Percentiles rank a stretch among this genome's conserved stretches.
Evolutionary conservation across 768 basidiomycete genomes (phyloP).

Genomic region (Porphyrellus cyaneotinctus): DNA sequence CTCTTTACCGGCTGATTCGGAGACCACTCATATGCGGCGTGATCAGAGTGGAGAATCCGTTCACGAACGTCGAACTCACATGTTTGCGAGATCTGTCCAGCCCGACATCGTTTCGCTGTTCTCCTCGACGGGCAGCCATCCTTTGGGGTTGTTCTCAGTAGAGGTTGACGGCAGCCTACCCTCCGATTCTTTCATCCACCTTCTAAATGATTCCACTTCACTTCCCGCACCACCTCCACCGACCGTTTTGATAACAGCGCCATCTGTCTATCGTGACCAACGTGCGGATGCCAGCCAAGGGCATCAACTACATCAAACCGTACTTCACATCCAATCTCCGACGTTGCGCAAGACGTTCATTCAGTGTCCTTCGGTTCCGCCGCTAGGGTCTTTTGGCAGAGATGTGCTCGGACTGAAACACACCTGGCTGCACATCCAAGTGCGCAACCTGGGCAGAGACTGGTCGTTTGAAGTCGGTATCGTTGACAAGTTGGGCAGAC

Average conservation of each 20-base stretch:
- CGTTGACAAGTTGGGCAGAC: slow-evolving; percentile 56
- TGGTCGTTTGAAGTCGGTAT: slow-evolving; percentile 78
- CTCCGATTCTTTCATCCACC: slow-evolving; percentile 59
- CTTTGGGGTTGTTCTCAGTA: slow-evolving; percentile 52
- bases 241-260: slow-evolving; percentile 42
- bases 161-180: slow-evolving; percentile 48
- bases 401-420: slow-evolving; percentile 57
- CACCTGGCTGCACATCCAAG: slow-evolving; percentile 73
- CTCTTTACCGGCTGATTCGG: slow-evolving; percentile 6
- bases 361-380: slow-evolving; percentile 42
- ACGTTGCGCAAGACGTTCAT: slow-evolving; percentile 65
- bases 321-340: slow-evolving; percentile 78
- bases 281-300: slow-evolving; percentile 31
- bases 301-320: slow-evolving; percentile 53
- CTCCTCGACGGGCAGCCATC: slow-evolving; percentile 65
- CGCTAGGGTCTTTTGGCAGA: slow-evolving; percentile 6
- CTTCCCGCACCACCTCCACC: slow-evolving; percentile 45
- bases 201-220: slow-evolving; percentile 57
- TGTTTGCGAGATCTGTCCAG: slow-evolving; percentile 60
- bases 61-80: slow-evolving; percentile 12
- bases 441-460: slow-evolving; percentile 59
- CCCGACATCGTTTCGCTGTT: slow-evolving; percentile 66
- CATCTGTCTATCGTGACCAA: slow-evolving; percentile 30
- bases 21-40: slow-evolving; percentile 12
- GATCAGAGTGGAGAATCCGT: slow-evolving; percentile 17